These are phyloP conservation scores for Ustilaginoidea virens DNA, from an alignment of 2,329 filamentous ascomycete species.

Conservation along the genomic window DNA sequence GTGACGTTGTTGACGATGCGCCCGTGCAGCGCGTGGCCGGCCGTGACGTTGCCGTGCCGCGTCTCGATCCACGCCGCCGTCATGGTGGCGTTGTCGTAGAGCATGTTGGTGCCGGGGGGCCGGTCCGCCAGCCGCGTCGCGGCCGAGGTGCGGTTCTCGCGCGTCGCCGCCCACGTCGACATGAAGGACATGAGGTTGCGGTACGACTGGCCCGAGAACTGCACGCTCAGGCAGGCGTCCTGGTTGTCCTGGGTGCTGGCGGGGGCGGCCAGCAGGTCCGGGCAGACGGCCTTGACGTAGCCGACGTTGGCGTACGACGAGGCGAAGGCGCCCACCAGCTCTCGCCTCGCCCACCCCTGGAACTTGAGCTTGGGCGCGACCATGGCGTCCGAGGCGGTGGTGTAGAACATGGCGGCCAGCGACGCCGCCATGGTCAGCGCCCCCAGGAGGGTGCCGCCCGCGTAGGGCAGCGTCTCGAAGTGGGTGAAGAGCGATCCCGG, in stretches of 20 bases:
- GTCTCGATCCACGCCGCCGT: conserved; percentile 52
- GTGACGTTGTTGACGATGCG: conserved; percentile 62
- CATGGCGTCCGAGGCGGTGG: conserved; percentile 59
- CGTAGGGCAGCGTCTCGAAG: conserved; percentile 47
- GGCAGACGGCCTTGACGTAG: conserved; percentile 41
- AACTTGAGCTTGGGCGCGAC: conserved; percentile 57
- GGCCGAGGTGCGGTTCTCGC: conserved; percentile 25
- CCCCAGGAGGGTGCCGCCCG: conserved; percentile 48
- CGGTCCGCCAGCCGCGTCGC: conserved; percentile 27
- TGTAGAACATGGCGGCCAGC: conserved; percentile 55
- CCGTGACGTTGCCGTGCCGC: conserved; percentile 33
- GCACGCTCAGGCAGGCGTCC: conserved; percentile 48
- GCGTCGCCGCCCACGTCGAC: conserved; percentile 35
- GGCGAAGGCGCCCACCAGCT: conserved; percentile 40
- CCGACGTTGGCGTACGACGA: conserved; percentile 46
- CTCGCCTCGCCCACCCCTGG: conserved; percentile 30
- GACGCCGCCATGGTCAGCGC: conserved; percentile 47
- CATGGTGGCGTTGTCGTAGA: conserved; percentile 61
- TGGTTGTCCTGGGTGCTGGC: conserved; percentile 25
- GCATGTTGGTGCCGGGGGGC: conserved; percentile 43
- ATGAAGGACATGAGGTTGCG: conserved; percentile 53
- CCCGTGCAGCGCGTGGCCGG: conserved; percentile 29
- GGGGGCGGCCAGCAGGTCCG: conserved; percentile 38
- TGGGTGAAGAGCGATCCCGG: conserved; percentile 60
- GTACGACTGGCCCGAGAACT: conserved; percentile 55